Evolutionary conservation across 2,329 filamentous ascomycete species (phyloP).

Genomic region (Niveomyces coronatus): DNA sequence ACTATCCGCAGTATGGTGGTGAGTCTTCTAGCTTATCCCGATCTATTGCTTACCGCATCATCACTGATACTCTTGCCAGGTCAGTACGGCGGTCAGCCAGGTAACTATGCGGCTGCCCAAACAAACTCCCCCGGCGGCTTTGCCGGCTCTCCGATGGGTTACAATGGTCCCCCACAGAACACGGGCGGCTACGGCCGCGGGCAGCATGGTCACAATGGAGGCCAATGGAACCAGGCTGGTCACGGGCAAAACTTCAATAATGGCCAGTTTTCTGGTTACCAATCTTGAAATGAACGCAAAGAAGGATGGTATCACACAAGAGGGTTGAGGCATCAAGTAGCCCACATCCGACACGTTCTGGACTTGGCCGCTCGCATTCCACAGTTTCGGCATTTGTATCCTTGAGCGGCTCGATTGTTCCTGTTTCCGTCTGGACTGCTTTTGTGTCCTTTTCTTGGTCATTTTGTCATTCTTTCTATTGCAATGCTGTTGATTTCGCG

Average conservation of each 20-base stretch:
- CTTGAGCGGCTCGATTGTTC: too few species aligned
- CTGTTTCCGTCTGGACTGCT: too few species aligned
- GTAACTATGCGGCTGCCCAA: conserved; percentile 45
- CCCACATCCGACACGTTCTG: too few species aligned
- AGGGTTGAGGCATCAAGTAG: not conserved
- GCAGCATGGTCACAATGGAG: conserved; percentile 42
- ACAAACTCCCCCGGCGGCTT: conserved; percentile 52
- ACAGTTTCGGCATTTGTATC: too few species aligned
- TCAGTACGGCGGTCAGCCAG: conserved; percentile 55
- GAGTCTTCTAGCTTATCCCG: conserved; percentile 27
- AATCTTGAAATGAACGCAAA: conserved; percentile 34
- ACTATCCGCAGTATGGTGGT: conserved; percentile 92
- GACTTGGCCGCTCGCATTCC: too few species aligned
- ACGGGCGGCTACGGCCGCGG: conserved; percentile 80
- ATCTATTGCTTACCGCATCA: not conserved
- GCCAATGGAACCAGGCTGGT: conserved; percentile 43
- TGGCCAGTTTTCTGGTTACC: conserved; percentile 54
- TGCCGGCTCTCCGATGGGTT: conserved; percentile 59
- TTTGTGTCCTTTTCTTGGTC: too few species aligned
- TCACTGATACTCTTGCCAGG: conserved; percentile 19
- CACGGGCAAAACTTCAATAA: conserved; percentile 46
- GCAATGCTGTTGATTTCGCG: too few species aligned
- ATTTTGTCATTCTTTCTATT: too few species aligned
- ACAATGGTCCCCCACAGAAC: conserved; percentile 56
- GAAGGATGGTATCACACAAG: not conserved